phyloP scores from a whole-genome alignment of 495 filamentous ascomycete species.

The Echria macrotheca region DNA sequence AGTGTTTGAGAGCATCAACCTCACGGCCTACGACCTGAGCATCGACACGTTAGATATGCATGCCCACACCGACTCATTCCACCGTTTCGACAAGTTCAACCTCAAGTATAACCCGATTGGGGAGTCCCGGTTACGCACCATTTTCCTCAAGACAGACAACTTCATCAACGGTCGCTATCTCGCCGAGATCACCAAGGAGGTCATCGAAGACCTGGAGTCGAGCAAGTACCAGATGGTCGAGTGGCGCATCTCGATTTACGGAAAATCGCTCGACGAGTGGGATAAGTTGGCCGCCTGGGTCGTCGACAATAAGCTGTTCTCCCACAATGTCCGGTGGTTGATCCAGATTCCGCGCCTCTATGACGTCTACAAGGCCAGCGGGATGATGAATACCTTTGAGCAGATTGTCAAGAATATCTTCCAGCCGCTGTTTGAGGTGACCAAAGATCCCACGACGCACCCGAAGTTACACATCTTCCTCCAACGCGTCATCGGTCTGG shows the following conservation, averaged over 20 bases:
- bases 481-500: constrained; percentile 91
- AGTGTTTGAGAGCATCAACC: constrained; percentile 94
- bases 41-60: constrained; percentile 99
- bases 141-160: constrained; percentile 98
- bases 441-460: constrained; percentile 76
- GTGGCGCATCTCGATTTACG: constrained; percentile 97
- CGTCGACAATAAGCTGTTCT: constrained; percentile 97
- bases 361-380: constrained; percentile 87
- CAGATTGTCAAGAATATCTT: constrained; percentile 90
- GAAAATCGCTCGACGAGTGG: constrained; percentile 88
- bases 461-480: constrained; percentile 93
- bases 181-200: constrained; percentile 95
- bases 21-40: constrained; percentile 95
- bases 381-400: constrained; percentile 82
- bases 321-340: constrained; percentile 95
- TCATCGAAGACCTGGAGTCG: constrained; percentile 94
- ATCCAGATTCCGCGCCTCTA: constrained; percentile 93
- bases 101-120: constrained; percentile 98
- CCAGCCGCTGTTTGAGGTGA: constrained; percentile 90
- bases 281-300: constrained; percentile 98
- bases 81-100: constrained; percentile 99
- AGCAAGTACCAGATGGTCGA: constrained; percentile 99
- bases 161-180: constrained; percentile 93
- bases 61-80: constrained; percentile 96
- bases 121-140: constrained; percentile 88